Percentiles rank a stretch among this genome's conserved stretches.
phyloP scores from a whole-genome alignment of 108 stramenopile genomes.

The Mediolabrus comicus region DNA sequence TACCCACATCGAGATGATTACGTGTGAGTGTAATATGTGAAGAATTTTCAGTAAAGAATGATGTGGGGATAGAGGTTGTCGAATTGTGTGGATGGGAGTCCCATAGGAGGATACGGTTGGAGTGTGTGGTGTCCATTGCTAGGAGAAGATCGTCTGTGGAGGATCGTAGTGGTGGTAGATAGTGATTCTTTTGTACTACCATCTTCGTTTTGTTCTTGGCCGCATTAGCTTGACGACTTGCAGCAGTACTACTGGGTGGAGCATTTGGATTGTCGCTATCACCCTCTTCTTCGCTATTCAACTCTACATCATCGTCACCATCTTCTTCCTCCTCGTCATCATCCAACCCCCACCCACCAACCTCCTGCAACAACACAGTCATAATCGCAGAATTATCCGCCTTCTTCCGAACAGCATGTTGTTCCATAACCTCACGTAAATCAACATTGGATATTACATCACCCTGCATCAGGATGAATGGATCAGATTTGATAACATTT shows the following conservation, averaged over 20 bases:
- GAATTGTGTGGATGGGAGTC: conserved; percentile 46
- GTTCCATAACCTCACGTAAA: conserved; percentile 56
- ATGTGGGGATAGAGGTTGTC: conserved; percentile 58
- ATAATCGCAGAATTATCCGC: conserved; percentile 82
- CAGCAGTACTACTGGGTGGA: not conserved
- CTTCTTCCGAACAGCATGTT: conserved; percentile 68
- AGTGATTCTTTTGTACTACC: conserved; percentile 13
- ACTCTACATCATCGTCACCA: conserved; percentile 3
- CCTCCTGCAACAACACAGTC: conserved; percentile 82
- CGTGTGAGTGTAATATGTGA: conserved; percentile 64
- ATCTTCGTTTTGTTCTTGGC: conserved; percentile 5
- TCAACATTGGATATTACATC: conserved; percentile 95
- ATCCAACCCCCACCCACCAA: conserved; percentile 50
- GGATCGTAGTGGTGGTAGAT: conserved; percentile 41
- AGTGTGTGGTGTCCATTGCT: conserved; percentile 68
- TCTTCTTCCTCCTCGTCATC: conserved; percentile 17
- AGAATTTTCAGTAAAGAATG: conserved; percentile 72
- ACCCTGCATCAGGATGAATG: conserved; percentile 92
- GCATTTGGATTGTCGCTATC: not conserved
- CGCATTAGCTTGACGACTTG: no score
- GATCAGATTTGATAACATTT: conserved; percentile 93
- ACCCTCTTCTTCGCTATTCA: no score
- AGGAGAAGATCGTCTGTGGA: conserved; percentile 78
- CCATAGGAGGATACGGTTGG: conserved; percentile 76
- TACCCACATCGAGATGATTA: conserved; percentile 91